phyloP scores from a whole-genome alignment of 768 basidiomycete genomes.

The Suillus ampliporus region DNA sequence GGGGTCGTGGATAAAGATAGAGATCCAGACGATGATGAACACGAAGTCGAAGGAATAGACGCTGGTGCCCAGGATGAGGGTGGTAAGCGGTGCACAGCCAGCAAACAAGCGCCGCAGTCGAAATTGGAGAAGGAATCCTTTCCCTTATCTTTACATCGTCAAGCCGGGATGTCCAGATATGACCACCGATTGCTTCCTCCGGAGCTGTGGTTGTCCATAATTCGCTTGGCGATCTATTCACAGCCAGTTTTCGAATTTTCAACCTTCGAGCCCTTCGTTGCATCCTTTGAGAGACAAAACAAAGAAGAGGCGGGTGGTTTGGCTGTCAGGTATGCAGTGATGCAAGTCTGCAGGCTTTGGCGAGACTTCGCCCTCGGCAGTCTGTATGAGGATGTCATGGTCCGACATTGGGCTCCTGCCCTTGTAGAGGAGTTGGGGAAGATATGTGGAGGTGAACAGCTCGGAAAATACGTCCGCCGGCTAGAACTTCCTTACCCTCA shows the following conservation, averaged over 20 bases:
- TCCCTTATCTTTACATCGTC: not conserved
- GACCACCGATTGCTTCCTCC: constrained; percentile 42
- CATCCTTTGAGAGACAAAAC: constrained; percentile 22
- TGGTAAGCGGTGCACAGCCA: not conserved
- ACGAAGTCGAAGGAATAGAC: not conserved
- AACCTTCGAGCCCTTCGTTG: constrained; percentile 55
- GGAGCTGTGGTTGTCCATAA: constrained; percentile 61
- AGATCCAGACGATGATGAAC: not conserved
- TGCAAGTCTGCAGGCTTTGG: constrained; percentile 65
- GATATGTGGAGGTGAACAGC: constrained; percentile 15
- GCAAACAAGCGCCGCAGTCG: not conserved
- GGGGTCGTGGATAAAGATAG: not conserved
- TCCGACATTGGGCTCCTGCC: constrained; percentile 38
- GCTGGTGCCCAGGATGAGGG: not conserved
- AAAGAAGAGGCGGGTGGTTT: constrained; percentile 35
- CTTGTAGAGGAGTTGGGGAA: constrained; percentile 41
- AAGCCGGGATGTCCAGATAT: not conserved
- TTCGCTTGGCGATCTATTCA: constrained; percentile 48
- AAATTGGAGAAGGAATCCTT: not conserved
- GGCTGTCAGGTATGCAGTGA: constrained; percentile 46
- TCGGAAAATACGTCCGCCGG: constrained; percentile 53
- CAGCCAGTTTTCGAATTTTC: constrained; percentile 32
- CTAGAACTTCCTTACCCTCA: constrained; percentile 62
- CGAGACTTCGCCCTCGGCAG: constrained; percentile 48
- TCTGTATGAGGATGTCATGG: constrained; percentile 59